Percentiles rank a stretch among this genome's conserved stretches.
These are phyloP conservation scores for Adansonia grandidieri DNA, from an alignment of 441 rosid species.

Conservation along the genomic window DNA sequence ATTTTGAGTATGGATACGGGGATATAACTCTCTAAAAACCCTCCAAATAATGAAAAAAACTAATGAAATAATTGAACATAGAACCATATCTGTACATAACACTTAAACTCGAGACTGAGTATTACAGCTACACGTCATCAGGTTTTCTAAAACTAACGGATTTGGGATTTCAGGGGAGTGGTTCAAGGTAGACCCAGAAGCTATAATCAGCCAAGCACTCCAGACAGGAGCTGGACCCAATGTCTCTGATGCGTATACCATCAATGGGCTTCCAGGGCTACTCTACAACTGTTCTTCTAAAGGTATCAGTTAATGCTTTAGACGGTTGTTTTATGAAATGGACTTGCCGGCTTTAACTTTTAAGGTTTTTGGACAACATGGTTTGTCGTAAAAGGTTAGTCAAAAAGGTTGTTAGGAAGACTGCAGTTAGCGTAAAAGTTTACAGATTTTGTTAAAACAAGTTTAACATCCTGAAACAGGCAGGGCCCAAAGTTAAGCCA, in stretches of 20 bases:
- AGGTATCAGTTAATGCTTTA: slow-evolving; percentile 23
- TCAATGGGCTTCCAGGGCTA: slow-evolving; percentile 42
- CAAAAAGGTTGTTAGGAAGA: neutral
- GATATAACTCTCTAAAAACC: too few relatives aligned
- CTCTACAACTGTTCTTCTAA: slow-evolving; percentile 39
- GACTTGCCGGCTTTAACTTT: neutral
- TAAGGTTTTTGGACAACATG: neutral
- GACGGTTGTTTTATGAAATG: neutral
- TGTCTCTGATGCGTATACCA: slow-evolving; percentile 45
- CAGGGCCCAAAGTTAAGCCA: neutral
- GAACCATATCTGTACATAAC: too few relatives aligned
- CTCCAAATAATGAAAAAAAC: too few relatives aligned
- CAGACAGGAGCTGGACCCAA: slow-evolving; percentile 41
- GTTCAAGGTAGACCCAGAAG: slow-evolving; percentile 42
- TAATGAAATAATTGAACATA: too few relatives aligned
- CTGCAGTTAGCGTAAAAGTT: neutral
- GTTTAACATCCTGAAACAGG: neutral
- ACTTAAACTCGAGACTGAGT: too few relatives aligned
- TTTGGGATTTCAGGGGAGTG: slow-evolving; percentile 40
- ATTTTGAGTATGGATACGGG: too few relatives aligned
- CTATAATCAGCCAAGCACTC: slow-evolving; percentile 40
- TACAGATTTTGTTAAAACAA: neutral
- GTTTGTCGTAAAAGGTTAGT: neutral
- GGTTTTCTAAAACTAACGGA: neutral
- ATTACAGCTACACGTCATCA: neutral